phyloP scores from a whole-genome alignment of 2,329 filamentous ascomycete species.

The Pseudogymnoascus sp. region DNA sequence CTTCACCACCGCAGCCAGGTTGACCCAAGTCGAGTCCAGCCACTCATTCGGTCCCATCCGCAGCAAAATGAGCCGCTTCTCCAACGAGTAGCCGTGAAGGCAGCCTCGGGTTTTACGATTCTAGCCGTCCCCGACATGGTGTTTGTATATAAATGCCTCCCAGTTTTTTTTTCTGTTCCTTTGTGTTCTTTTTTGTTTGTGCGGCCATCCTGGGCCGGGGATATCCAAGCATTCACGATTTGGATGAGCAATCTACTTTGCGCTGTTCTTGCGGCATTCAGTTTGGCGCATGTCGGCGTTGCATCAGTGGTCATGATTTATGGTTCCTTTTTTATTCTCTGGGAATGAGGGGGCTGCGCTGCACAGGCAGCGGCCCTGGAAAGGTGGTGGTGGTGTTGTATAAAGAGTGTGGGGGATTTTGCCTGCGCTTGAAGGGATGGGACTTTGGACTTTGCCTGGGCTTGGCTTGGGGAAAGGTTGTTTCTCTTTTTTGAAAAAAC shows the following conservation, averaged over 20 bases:
- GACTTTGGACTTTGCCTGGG: background rate
- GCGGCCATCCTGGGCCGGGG: slow-evolving; percentile 33
- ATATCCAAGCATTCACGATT: slow-evolving; percentile 38
- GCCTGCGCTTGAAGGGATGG: background rate
- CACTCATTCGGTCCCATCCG: slow-evolving; percentile 32
- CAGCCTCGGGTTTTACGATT: background rate
- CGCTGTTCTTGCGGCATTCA: slow-evolving; percentile 21
- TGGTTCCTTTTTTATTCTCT: background rate
- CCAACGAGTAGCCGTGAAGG: background rate
- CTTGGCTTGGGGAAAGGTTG: background rate
- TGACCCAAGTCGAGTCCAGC: slow-evolving; percentile 75
- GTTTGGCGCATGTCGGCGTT: slow-evolving; percentile 26
- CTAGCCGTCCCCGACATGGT: slow-evolving; percentile 9
- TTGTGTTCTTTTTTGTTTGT: slow-evolving; percentile 31
- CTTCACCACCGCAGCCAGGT: slow-evolving; percentile 81
- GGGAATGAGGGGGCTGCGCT: background rate
- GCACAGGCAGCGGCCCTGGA: background rate
- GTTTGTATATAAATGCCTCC: slow-evolving; percentile 25
- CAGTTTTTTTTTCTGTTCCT: slow-evolving; percentile 21
- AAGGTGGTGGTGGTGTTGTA: background rate
- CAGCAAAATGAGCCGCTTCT: slow-evolving; percentile 19
- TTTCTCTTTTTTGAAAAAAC: background rate
- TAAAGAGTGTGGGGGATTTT: background rate
- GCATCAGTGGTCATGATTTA: slow-evolving; percentile 16
- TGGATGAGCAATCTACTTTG: slow-evolving; percentile 43